A percentile compares a stretch with the other conserved stretches of the same genome.
These are phyloP conservation scores for Glomus cerebriforme DNA, from an alignment of 192 early-diverging fungal species.

Conservation along the genomic window DNA sequence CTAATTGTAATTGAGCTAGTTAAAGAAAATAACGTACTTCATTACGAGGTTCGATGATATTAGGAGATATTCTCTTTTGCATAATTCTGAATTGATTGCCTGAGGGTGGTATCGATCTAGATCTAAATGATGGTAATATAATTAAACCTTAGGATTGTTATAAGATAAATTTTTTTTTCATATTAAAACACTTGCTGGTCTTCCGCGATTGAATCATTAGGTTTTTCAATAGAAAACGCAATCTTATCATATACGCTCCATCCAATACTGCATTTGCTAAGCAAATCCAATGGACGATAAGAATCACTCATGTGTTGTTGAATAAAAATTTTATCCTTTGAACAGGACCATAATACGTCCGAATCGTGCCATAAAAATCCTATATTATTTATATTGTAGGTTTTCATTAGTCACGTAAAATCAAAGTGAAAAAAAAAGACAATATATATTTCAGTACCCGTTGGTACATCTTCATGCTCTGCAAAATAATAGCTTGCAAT, in stretches of 20 bases:
- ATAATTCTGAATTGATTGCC: not conserved
- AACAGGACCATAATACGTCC: slow-evolving; percentile 66
- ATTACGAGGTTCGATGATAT: not conserved
- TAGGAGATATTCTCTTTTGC: not conserved
- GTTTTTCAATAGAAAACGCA: slow-evolving; percentile 59
- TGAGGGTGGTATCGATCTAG: not conserved
- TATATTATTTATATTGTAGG: too few relatives aligned
- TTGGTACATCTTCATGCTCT: slow-evolving; percentile 69
- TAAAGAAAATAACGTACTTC: not conserved
- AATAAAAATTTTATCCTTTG: slow-evolving; percentile 77
- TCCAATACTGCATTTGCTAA: slow-evolving; percentile 54
- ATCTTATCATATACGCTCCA: slow-evolving; percentile 72
- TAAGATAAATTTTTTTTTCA: not conserved
- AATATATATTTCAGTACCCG: slow-evolving; percentile 45
- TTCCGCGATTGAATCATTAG: not conserved
- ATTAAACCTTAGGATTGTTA: too few relatives aligned
- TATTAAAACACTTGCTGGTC: slow-evolving; percentile 7
- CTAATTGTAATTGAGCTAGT: not conserved
- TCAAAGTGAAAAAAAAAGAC: not conserved
- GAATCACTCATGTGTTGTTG: slow-evolving; percentile 57
- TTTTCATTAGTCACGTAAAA: not conserved
- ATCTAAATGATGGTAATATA: not conserved
- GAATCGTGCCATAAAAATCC: slow-evolving; percentile 69
- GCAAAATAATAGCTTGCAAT: slow-evolving; percentile 69
- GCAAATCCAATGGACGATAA: slow-evolving; percentile 47